Evolutionary conservation across 2,329 filamentous ascomycete genomes (phyloP), one percentile per base, ranked within the genome.

Genomic region (Amauroascus niger): DNA sequence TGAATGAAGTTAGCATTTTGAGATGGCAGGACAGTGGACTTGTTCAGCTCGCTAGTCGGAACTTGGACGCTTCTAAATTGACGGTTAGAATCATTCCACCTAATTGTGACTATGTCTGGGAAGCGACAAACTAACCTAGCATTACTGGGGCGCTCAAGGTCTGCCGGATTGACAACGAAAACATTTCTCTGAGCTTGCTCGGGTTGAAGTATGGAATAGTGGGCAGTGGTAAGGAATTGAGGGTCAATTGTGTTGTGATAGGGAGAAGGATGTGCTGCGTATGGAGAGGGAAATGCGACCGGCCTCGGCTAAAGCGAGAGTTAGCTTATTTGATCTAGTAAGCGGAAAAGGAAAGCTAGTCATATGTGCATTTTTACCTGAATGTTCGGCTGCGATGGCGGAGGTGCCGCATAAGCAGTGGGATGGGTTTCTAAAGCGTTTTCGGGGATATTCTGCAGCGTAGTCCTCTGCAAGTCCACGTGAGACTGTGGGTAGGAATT

Each of bases 171-270:
- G 30, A 61, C 57, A 14, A 55, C 41, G 53, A 54, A 57, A 13
- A 56, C 46, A 44, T 56, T 52, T 28, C 28, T 26, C 37, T 56
- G 56, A 4, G 49, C 11, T 24, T 56, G 53, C 8, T 50, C 46
- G 2, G 55, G 54, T 37, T 49, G 55, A 3, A 54, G 26, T 14
- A 54, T 49, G 7, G 59, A 49, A 48, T 67, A 61, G 32, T 63
- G 62, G 18, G 49, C 11, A 4, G 62, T 35, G 7, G 64, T 66
- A 5, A 72, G 62, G 37, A 67, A 71, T 30, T 69, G 68, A 0
- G 70, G 70, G 47, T 72, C 66, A 45, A 72, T 72, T 3, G 69
- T 71, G 30, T 63, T 66, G 52, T 69, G 65, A 41, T 63, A 64
- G 13, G 57, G 52, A 14, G 64, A 56, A 16, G 60, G 55, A 22